Evolutionary conservation across 2,329 filamentous ascomycete genomes (phyloP).

Genomic region (Stachybotrys elegans): DNA sequence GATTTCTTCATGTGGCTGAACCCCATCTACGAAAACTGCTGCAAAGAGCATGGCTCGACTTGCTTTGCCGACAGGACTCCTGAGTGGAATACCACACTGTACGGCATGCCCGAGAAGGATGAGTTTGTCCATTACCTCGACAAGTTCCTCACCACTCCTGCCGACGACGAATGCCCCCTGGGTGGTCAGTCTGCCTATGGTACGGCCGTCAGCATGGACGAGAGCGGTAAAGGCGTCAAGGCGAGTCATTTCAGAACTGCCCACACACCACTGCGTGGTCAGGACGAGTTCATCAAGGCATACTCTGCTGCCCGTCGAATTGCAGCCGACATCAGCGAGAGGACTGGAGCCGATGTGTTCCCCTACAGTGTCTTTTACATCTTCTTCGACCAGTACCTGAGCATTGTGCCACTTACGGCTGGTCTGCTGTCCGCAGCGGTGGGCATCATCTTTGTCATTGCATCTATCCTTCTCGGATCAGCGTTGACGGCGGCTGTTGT

Average conservation of each 20-base stretch:
- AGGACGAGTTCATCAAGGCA: constrained; percentile 87
- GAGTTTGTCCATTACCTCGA: constrained; percentile 85
- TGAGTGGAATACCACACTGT: constrained; percentile 82
- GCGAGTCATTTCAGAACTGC: constrained; percentile 90
- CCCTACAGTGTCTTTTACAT: constrained; percentile 98
- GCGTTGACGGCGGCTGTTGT: constrained; percentile 76
- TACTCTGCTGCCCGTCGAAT: constrained; percentile 89
- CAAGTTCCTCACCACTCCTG: constrained; percentile 77
- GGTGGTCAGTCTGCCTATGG: constrained; percentile 86
- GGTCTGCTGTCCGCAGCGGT: constrained; percentile 78
- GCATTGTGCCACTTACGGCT: constrained; percentile 74
- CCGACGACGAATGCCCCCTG: constrained; percentile 78
- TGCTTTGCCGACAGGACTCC: constrained; percentile 78
- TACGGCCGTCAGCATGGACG: constrained; percentile 74
- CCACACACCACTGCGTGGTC: constrained; percentile 80
- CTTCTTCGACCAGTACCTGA: constrained; percentile 96
- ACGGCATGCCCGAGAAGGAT: constrained; percentile 87
- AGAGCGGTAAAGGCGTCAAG: constrained; percentile 59
- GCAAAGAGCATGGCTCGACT: constrained; percentile 61
- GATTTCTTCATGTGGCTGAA: constrained; percentile 98
- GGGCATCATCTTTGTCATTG: constrained; percentile 78
- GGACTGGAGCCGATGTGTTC: constrained; percentile 79
- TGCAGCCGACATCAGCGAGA: constrained; percentile 64
- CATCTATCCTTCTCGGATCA: constrained; percentile 77
- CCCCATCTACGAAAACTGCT: constrained; percentile 67